phyloP scores from a whole-genome alignment of 208 protist species.

The Porcisia hertigi region DNA sequence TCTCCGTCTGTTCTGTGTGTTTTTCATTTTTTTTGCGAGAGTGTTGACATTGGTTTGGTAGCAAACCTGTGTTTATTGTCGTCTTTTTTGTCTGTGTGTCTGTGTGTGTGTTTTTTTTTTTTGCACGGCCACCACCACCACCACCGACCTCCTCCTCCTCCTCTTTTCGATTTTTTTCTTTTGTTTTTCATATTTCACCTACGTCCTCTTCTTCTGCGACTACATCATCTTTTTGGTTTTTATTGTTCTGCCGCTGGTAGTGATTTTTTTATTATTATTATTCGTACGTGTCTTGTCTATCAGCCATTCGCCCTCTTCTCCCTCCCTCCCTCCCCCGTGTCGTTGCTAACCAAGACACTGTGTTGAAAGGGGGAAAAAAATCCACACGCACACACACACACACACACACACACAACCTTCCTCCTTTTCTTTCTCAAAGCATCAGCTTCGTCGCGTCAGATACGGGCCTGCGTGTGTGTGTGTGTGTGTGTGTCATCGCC shows the following conservation, averaged over 20 bases:
- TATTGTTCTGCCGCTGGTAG: not conserved
- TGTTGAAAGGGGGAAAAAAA: too few relatives aligned
- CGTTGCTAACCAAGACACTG: not conserved
- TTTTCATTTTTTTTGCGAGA: not conserved
- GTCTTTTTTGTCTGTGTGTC: not conserved
- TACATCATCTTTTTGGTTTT: too few relatives aligned
- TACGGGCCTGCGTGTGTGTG: not conserved
- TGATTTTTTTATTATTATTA: too few relatives aligned
- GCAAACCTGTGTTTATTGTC: not conserved
- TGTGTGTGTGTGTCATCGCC: not conserved
- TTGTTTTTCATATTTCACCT: too few relatives aligned
- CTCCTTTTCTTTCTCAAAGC: not conserved
- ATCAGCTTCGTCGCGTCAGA: not conserved
- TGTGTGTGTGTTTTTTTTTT: too few relatives aligned
- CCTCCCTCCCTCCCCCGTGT: not conserved
- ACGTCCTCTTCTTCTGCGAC: too few relatives aligned
- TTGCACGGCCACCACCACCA: too few relatives aligned
- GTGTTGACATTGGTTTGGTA: too few relatives aligned
- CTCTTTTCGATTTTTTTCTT: not conserved
- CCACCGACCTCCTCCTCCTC: not conserved
- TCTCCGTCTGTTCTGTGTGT: not conserved
- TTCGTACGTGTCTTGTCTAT: not conserved
- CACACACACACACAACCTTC: not conserved
- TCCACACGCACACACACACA: constrained; percentile 3
- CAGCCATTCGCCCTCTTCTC: not conserved